A percentile compares a stretch with the other conserved stretches of the same genome.
These are phyloP conservation scores for Thalassiosira sp. DNA, from an alignment of 352 stramenopile species.

Conservation along the genomic window DNA sequence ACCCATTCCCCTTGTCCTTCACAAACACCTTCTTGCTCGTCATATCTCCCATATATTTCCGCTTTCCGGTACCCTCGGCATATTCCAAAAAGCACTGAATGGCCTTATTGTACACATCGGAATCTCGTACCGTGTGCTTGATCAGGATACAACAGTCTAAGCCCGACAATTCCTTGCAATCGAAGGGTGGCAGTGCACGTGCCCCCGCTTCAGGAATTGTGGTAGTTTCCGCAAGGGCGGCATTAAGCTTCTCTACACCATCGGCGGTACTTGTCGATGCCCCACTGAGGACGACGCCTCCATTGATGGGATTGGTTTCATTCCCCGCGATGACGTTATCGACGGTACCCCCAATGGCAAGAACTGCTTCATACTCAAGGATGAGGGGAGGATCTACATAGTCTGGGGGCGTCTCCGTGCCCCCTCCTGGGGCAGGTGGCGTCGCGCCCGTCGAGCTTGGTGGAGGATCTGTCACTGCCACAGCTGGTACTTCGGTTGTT, in stretches of 20 bases:
- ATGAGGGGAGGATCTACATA: neutral
- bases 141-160: neutral
- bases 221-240: neutral
- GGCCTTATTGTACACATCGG: neutral
- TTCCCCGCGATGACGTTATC: neutral
- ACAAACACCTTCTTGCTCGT: too few relatives aligned
- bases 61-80: neutral
- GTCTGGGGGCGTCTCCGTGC: too few relatives aligned
- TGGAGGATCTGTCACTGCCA: too few relatives aligned
- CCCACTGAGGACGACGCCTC: neutral
- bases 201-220: neutral
- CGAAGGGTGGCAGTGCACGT: neutral
- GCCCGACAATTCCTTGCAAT: neutral
- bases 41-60: neutral
- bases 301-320: conserved; percentile 12
- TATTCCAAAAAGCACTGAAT: neutral
- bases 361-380: neutral
- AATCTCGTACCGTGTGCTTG: neutral
- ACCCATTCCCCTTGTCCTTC: too few relatives aligned
- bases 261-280: neutral
- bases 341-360: neutral
- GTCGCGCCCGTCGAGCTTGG: too few relatives aligned
- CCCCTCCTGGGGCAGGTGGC: too few relatives aligned
- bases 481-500: too few relatives aligned
- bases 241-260: too few relatives aligned